Conservation (phyloP, 805 yeast genomes). For the Wickerhamomyces ciferrii region DNA sequence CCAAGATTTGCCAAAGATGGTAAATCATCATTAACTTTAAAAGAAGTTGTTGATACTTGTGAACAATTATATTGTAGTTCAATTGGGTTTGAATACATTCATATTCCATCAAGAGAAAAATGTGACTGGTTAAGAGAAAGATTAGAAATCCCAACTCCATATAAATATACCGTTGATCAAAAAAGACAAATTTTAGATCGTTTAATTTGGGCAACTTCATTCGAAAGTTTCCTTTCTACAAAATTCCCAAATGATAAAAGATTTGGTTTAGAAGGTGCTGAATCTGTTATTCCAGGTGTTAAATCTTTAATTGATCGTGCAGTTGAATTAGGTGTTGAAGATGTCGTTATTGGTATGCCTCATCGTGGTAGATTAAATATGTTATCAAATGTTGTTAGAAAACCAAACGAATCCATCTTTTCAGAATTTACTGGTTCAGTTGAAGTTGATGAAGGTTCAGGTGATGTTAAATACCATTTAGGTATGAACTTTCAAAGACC, state of each 20-base stretch:
- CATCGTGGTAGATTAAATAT: constrained; percentile 99
- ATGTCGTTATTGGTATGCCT: constrained; percentile 98
- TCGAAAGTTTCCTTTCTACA: constrained; percentile 87
- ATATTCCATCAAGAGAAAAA: constrained; percentile 89
- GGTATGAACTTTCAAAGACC: constrained; percentile 99
- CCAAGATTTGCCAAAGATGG: constrained; percentile 78
- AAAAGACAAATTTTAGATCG: constrained; percentile 96
- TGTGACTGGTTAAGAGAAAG: constrained; percentile 99
- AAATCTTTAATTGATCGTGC: constrained; percentile 92
- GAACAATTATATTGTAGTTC: constrained; percentile 82
- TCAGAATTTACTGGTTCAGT: constrained; percentile 92
- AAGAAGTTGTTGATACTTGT: constrained; percentile 72
- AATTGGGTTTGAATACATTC: constrained; percentile 94
- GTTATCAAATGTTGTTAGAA: constrained; percentile 96
- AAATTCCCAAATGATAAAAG: constrained; percentile 98
- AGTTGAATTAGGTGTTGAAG: constrained; percentile 90
- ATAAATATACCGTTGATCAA: constrained; percentile 76
- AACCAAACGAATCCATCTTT: constrained; percentile 96
- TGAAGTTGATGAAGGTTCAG: constrained; percentile 92
- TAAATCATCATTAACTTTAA: constrained; percentile 58
- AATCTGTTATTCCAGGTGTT: constrained; percentile 93
- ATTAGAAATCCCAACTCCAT: constrained; percentile 88
- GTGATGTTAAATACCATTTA: constrained; percentile 98
- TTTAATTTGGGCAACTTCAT: constrained; percentile 92
- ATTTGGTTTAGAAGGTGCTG: constrained; percentile 98